These are phyloP conservation scores for Pinus albicaulis DNA, from an alignment of 75 land plant species.

Conservation along the genomic window DNA sequence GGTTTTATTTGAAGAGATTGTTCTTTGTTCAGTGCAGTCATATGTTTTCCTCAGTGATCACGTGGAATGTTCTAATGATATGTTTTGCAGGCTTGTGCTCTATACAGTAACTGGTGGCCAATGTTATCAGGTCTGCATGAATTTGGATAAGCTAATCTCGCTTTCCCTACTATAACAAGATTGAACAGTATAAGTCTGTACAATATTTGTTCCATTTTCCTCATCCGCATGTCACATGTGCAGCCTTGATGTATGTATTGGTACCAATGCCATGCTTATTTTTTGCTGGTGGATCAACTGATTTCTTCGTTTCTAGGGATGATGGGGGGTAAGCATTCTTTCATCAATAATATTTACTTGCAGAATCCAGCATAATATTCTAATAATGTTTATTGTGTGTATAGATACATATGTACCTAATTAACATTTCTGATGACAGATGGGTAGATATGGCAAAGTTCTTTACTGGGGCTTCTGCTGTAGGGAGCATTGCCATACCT, in stretches of 20 bases:
- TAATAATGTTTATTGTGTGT: not conserved
- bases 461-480: conserved; percentile 87
- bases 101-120: conserved; percentile 92
- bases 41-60: not conserved
- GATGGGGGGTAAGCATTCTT: conserved; percentile 52
- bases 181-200: not conserved
- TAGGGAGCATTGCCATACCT: conserved; percentile 97
- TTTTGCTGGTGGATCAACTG: conserved; percentile 83
- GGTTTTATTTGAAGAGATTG: not conserved
- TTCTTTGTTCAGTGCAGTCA: not conserved
- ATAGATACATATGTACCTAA: not conserved
- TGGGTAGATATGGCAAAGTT: conserved; percentile 94
- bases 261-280: conserved; percentile 99
- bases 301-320: conserved; percentile 63
- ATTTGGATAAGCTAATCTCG: not conserved
- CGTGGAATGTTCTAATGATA: not conserved
- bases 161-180: not conserved
- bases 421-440: conserved; percentile 29
- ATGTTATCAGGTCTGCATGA: conserved; percentile 61
- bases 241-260: conserved; percentile 95
- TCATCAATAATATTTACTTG: conserved; percentile 1
- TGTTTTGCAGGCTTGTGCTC: conserved; percentile 67
- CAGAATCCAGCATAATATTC: not conserved
- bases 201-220: not conserved
- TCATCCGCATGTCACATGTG: not conserved